A percentile compares a stretch with the other conserved stretches of the same genome.
phyloP scores from a whole-genome alignment of 106 monocot species.

The Apostasia ramifera region DNA sequence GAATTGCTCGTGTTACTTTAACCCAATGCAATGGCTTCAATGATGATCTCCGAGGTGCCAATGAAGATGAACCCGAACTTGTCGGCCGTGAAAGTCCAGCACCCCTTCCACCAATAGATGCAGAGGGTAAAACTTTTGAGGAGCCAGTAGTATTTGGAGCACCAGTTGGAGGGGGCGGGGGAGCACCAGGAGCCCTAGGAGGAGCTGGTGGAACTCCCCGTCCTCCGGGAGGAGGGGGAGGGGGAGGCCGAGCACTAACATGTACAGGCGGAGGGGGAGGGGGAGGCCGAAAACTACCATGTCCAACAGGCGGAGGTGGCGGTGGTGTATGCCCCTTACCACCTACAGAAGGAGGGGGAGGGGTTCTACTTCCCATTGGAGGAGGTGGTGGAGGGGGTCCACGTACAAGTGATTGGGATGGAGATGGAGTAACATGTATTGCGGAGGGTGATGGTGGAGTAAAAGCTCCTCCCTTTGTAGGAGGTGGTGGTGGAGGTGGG shows the following conservation, averaged over 20 bases:
- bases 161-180: slow-evolving; percentile 32
- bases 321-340: slow-evolving; percentile 7
- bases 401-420: background rate
- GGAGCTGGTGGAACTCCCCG: slow-evolving; percentile 20
- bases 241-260: slow-evolving; percentile 1
- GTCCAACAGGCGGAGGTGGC: slow-evolving; percentile 16
- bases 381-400: slow-evolving; percentile 18
- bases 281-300: slow-evolving; percentile 12
- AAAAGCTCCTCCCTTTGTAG: background rate
- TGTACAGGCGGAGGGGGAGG: slow-evolving; percentile 28
- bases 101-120: slow-evolving; percentile 35
- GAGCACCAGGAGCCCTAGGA: slow-evolving; percentile 43
- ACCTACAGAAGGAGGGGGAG: slow-evolving; percentile 21
- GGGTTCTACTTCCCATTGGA: background rate
- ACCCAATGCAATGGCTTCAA: slow-evolving; percentile 98
- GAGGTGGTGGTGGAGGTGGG: slow-evolving; percentile 1
- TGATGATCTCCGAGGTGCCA: slow-evolving; percentile 46
- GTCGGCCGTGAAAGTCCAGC: slow-evolving; percentile 39
- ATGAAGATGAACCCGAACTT: slow-evolving; percentile 16
- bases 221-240: slow-evolving; percentile 15
- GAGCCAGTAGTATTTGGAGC: background rate
- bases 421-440: background rate
- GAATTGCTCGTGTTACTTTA: slow-evolving; percentile 89
- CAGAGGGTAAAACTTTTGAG: slow-evolving; percentile 6
- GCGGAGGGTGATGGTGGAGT: slow-evolving; percentile 13